Percentiles rank a stretch among this genome's conserved stretches.
Evolutionary conservation across 2,329 filamentous ascomycete genomes (phyloP).

Genomic region (Botrytis fabae): DNA sequence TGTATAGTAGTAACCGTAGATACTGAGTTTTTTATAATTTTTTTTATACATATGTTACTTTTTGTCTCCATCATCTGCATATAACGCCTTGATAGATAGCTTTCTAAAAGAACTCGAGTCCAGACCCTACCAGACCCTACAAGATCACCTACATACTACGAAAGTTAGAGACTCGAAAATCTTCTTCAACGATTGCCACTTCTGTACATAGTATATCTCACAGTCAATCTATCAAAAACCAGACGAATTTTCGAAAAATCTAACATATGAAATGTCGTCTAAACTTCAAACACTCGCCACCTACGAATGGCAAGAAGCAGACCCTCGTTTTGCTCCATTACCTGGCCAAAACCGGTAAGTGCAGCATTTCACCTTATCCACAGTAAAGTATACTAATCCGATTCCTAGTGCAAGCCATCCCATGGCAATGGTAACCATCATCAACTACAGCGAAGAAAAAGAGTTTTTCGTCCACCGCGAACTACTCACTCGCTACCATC

Average conservation of each 20-base stretch:
- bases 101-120: no score
- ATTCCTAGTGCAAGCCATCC: background rate
- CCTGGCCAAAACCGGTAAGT: background rate
- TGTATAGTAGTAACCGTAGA: background rate
- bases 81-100: background rate
- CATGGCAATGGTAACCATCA: background rate
- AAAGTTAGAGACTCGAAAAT: accelerated
- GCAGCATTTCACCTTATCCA: accelerated
- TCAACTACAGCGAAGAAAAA: background rate
- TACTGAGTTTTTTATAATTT: background rate
- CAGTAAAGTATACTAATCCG: background rate
- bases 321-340: background rate
- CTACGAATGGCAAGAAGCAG: slow-evolving; percentile 1
- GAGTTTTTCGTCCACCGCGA: background rate
- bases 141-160: background rate
- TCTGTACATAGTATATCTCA: background rate
- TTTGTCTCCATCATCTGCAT: background rate
- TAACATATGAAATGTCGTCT: no score
- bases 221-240: background rate
- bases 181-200: background rate
- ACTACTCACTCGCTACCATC: background rate
- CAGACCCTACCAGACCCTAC: background rate
- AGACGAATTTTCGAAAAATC: accelerated
- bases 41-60: background rate
- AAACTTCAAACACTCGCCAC: background rate